Conservation (phyloP, 2,329 filamentous ascomycete species). For the Didymella pomorum region DNA sequence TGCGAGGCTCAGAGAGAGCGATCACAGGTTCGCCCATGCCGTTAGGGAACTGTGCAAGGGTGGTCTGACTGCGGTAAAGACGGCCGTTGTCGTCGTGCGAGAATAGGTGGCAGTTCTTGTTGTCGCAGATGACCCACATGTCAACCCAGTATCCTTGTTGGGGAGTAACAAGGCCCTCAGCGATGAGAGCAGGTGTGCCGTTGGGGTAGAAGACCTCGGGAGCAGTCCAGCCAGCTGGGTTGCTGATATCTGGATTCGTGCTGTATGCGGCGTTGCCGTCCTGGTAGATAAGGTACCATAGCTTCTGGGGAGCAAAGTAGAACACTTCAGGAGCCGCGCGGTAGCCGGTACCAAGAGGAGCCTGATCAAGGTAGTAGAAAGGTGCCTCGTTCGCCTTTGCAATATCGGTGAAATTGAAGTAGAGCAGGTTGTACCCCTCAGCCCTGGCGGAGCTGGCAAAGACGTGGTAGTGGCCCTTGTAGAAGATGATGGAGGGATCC, state of each 20-base stretch:
- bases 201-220: slow-evolving; percentile 49
- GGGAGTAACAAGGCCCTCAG: slow-evolving; percentile 19
- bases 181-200: slow-evolving; percentile 42
- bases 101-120: slow-evolving; percentile 50
- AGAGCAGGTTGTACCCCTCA: slow-evolving; percentile 52
- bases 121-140: slow-evolving; percentile 56
- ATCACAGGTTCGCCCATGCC: slow-evolving; percentile 52
- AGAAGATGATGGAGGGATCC: slow-evolving; percentile 46
- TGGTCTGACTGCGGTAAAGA: slow-evolving; percentile 52
- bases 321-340: slow-evolving; percentile 54
- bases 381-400: slow-evolving; percentile 40
- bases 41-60: slow-evolving; percentile 45
- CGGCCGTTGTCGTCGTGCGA: slow-evolving; percentile 54
- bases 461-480: slow-evolving; percentile 54
- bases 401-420: slow-evolving; percentile 54
- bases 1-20: slow-evolving; percentile 40
- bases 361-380: slow-evolving; percentile 53
- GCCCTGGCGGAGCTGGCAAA: slow-evolving; percentile 52
- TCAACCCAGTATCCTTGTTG: slow-evolving; percentile 52
- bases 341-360: slow-evolving; percentile 51
- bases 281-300: slow-evolving; percentile 56
- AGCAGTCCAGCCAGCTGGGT: slow-evolving; percentile 53
- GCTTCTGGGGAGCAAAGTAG: slow-evolving; percentile 53
- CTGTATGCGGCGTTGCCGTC: slow-evolving; percentile 56
- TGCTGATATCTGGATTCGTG: slow-evolving; percentile 52